These are phyloP conservation scores for Gracilaria gracilis DNA, from an alignment of 23 red algal species.

Conservation along the genomic window DNA sequence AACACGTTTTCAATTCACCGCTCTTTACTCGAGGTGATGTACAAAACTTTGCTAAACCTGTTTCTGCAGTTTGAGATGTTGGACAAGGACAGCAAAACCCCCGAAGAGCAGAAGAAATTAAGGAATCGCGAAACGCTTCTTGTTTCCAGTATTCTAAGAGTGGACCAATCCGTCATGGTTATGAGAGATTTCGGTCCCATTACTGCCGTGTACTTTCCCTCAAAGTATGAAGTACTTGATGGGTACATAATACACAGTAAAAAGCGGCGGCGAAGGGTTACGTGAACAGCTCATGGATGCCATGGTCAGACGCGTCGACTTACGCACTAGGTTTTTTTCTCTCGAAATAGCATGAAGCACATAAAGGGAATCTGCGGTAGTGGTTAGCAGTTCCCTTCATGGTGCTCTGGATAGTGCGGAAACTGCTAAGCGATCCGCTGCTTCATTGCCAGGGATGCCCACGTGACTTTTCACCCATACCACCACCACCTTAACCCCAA, in stretches of 20 bases:
- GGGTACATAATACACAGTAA: constrained; percentile 28
- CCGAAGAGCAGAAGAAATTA: constrained; percentile 29
- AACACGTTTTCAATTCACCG: constrained; percentile 33
- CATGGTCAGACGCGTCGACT: not conserved
- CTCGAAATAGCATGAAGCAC: not conserved
- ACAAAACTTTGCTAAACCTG: constrained; percentile 57
- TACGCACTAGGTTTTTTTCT: not conserved
- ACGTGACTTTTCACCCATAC: constrained; percentile 82
- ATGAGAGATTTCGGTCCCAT: constrained; percentile 67
- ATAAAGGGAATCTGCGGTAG: not conserved
- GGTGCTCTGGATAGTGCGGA: not conserved
- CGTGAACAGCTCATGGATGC: not conserved
- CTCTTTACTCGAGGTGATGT: constrained; percentile 37
- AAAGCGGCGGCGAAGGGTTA: constrained; percentile 20
- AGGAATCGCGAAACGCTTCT: constrained; percentile 25
- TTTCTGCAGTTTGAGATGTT: constrained; percentile 48
- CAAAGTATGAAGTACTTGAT: constrained; percentile 68
- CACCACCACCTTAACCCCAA: constrained; percentile 42
- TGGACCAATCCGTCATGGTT: constrained; percentile 62
- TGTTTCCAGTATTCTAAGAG: constrained; percentile 27
- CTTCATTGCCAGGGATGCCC: constrained; percentile 82
- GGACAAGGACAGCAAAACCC: constrained; percentile 23
- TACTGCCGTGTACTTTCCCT: constrained; percentile 44
- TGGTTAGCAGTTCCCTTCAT: not conserved
- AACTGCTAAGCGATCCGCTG: constrained; percentile 80